A percentile compares a stretch with the other conserved stretches of the same genome.
These are phyloP conservation scores for Dothistroma septosporum DNA, from an alignment of 2,329 filamentous ascomycete species.

Conservation along the genomic window DNA sequence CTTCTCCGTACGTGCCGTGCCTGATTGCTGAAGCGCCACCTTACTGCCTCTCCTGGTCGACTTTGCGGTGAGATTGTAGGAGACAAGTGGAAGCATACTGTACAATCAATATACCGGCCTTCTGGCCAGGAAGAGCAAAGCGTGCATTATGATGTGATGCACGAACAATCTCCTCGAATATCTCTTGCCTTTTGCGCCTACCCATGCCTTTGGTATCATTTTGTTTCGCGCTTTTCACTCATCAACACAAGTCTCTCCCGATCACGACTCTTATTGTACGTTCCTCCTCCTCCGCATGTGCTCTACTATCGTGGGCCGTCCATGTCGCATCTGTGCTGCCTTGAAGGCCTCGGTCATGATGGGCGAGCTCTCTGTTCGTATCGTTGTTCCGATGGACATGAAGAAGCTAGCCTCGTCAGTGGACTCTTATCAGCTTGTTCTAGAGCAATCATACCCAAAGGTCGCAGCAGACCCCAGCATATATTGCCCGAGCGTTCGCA, in stretches of 20 bases:
- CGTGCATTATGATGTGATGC: background rate
- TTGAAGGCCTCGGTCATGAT: constrained; percentile 72
- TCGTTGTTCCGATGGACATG: constrained; percentile 97
- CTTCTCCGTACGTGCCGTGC: too few species aligned
- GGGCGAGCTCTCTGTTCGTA: constrained; percentile 82
- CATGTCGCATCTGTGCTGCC: constrained; percentile 55
- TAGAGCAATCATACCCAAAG: constrained; percentile 69
- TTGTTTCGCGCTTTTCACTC: constrained; percentile 30
- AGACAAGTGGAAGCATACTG: background rate
- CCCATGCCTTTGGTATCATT: constrained; percentile 2
- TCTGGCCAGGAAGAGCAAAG: background rate
- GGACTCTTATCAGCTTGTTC: background rate
- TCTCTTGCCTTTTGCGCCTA: background rate
- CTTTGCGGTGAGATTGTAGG: too few species aligned
- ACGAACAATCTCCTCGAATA: background rate
- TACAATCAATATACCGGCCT: background rate
- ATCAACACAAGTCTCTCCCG: constrained; percentile 6
- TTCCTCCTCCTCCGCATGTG: constrained; percentile 23
- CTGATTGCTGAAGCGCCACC: too few species aligned
- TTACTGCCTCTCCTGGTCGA: too few species aligned
- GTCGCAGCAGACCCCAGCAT: constrained; percentile 94
- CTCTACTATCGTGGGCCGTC: constrained; percentile 65
- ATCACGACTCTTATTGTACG: constrained; percentile 12
- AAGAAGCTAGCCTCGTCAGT: constrained; percentile 62
- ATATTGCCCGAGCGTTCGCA: constrained; percentile 91